phyloP scores from a whole-genome alignment of 2,329 filamentous ascomycete species.

The Fusarium coicis region DNA sequence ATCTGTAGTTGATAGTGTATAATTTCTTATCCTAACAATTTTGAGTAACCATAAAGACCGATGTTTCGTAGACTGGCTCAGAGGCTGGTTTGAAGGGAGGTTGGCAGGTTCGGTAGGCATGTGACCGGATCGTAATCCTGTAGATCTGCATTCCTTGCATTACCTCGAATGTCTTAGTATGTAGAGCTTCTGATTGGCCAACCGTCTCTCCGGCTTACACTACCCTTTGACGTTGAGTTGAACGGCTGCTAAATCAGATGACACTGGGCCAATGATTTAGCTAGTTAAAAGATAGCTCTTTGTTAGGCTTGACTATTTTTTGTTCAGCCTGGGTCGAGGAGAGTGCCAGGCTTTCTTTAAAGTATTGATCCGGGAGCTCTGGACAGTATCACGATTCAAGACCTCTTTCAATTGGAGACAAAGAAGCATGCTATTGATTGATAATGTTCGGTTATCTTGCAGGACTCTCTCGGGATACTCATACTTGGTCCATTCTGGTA shows the following conservation, averaged over 20 bases:
- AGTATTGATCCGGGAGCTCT: background rate
- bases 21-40: conserved; percentile 45
- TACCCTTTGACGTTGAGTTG: background rate
- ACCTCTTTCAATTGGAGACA: background rate
- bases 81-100: conserved; percentile 1
- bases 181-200: conserved; percentile 17
- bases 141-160: conserved; percentile 14
- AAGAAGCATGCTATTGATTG: background rate
- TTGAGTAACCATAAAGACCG: conserved; percentile 1
- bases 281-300: background rate
- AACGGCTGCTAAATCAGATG: background rate
- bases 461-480: background rate
- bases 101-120: background rate
- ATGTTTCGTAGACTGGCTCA: background rate
- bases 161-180: conserved; percentile 11
- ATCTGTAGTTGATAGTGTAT: conserved; percentile 53
- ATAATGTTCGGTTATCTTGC: background rate
- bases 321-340: background rate
- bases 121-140: background rate
- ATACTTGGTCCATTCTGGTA: background rate
- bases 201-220: background rate
- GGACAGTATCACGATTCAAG: background rate
- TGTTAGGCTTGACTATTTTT: background rate
- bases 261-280: background rate
- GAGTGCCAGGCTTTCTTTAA: background rate